Conservation (phyloP, 2,329 filamentous ascomycete species). For the Colletotrichum magnum region DNA sequence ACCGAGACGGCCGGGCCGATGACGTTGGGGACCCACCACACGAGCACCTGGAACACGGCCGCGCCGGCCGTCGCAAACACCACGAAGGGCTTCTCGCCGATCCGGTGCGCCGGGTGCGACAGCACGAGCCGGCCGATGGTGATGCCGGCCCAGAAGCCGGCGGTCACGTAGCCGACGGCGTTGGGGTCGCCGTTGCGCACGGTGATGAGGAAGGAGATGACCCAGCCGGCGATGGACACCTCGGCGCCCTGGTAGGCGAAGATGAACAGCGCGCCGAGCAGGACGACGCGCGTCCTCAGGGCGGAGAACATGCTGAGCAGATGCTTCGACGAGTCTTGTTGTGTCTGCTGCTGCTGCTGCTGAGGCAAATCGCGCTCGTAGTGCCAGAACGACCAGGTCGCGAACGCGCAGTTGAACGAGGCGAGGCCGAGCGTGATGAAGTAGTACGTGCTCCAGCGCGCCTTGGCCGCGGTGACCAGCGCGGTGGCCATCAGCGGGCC, state of each 20-base stretch:
- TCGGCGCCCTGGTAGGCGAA: slow-evolving; percentile 90
- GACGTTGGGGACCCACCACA: slow-evolving; percentile 85
- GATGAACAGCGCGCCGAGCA: slow-evolving; percentile 85
- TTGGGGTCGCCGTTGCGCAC: slow-evolving; percentile 78
- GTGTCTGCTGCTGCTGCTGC: slow-evolving; percentile 26
- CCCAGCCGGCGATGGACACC: slow-evolving; percentile 88
- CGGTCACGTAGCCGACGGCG: slow-evolving; percentile 83
- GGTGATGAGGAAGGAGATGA: slow-evolving; percentile 86
- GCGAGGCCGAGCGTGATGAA: slow-evolving; percentile 73
- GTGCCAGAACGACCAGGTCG: slow-evolving; percentile 77
- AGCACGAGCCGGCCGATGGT: slow-evolving; percentile 82
- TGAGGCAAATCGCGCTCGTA: slow-evolving; percentile 73
- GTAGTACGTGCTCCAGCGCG: slow-evolving; percentile 81
- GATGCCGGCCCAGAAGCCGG: slow-evolving; percentile 81
- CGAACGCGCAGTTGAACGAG: slow-evolving; percentile 68
- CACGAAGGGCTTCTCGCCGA: slow-evolving; percentile 81
- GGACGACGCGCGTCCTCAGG: slow-evolving; percentile 70
- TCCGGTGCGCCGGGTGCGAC: slow-evolving; percentile 72
- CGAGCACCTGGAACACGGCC: slow-evolving; percentile 78
- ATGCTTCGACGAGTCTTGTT: slow-evolving; percentile 43
- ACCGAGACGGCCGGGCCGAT: slow-evolving; percentile 78
- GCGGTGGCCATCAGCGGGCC: slow-evolving; percentile 83
- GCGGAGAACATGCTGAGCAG: slow-evolving; percentile 62
- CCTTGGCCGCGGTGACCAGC: slow-evolving; percentile 71
- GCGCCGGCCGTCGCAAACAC: slow-evolving; percentile 73